Conservation (phyloP, 805 yeast genomes). For the Diddensiella transvaalensis region DNA sequence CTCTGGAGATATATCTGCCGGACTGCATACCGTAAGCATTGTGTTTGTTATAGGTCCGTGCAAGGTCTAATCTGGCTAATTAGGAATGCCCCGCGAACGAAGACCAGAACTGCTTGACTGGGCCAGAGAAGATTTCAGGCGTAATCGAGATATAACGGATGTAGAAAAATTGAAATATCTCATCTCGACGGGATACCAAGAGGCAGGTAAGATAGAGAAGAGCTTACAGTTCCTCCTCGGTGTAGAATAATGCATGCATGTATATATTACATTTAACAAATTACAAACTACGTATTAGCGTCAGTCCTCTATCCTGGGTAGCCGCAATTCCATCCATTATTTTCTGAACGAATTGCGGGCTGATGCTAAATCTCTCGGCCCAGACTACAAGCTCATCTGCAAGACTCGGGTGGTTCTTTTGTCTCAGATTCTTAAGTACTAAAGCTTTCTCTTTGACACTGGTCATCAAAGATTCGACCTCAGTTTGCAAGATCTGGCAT, state of each 20-base stretch:
- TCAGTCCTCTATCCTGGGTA: constrained; percentile 16
- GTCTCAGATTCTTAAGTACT: constrained; percentile 15
- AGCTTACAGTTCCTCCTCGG: constrained; percentile 20
- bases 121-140: constrained; percentile 35
- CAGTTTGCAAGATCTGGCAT: constrained; percentile 3
- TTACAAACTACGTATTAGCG: constrained; percentile 7
- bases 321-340: constrained; percentile 20
- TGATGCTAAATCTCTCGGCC: constrained; percentile 18
- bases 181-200: constrained; percentile 34
- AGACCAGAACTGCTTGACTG: constrained; percentile 29
- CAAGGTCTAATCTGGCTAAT: too few species aligned
- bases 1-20: constrained; percentile 34
- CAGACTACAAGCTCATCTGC: constrained; percentile 18
- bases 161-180: constrained; percentile 30
- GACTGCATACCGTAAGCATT: constrained; percentile 28
- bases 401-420: constrained; percentile 3
- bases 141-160: constrained; percentile 29
- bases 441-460: constrained; percentile 15
- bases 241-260: not conserved
- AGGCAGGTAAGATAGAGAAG: constrained; percentile 31
- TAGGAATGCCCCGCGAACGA: constrained; percentile 19
- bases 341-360: constrained; percentile 16
- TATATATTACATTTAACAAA: not conserved
- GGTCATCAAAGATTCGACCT: not conserved
- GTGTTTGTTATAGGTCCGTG: too few species aligned